Evolutionary conservation across 2,329 filamentous ascomycete genomes (phyloP).

Genomic region (Gremmenia infestans): DNA sequence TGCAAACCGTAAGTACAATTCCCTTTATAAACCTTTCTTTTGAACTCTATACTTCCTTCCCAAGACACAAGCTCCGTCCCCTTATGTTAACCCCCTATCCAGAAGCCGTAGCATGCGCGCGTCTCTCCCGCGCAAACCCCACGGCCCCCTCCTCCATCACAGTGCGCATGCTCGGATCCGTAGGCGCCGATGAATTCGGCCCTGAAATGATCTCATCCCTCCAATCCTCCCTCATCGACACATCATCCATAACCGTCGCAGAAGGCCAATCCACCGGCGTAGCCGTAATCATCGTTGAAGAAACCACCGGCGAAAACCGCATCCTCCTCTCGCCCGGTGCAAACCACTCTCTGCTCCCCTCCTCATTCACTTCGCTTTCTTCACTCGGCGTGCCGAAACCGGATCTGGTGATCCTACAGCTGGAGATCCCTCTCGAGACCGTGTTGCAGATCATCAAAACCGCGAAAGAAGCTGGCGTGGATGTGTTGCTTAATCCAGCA

Average conservation of each 20-base stretch:
- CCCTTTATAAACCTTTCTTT: too few relatives aligned
- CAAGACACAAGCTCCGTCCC: neutral
- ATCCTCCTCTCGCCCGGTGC: constrained; percentile 71
- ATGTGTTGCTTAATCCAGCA: constrained; percentile 80
- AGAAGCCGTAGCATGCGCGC: constrained; percentile 73
- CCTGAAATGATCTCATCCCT: constrained; percentile 54
- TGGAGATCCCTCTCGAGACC: constrained; percentile 67
- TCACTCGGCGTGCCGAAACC: constrained; percentile 41
- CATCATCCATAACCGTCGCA: constrained; percentile 45
- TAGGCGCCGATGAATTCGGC: constrained; percentile 66
- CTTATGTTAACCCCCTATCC: neutral
- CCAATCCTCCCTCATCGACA: constrained; percentile 56
- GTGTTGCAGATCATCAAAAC: constrained; percentile 56
- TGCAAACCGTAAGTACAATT: constrained; percentile 63
- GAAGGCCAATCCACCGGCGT: constrained; percentile 56
- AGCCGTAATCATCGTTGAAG: constrained; percentile 72
- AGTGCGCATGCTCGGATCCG: constrained; percentile 69
- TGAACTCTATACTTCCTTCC: neutral
- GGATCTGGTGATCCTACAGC: constrained; percentile 67
- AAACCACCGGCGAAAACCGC: constrained; percentile 67
- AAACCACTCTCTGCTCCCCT: constrained; percentile 48
- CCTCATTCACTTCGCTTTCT: constrained; percentile 34
- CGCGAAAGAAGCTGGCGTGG: constrained; percentile 44
- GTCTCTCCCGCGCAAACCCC: constrained; percentile 60
- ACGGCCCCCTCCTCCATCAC: constrained; percentile 29